phyloP scores from a whole-genome alignment of 768 basidiomycete genomes.

The Leccinum olivaceopallidum region DNA sequence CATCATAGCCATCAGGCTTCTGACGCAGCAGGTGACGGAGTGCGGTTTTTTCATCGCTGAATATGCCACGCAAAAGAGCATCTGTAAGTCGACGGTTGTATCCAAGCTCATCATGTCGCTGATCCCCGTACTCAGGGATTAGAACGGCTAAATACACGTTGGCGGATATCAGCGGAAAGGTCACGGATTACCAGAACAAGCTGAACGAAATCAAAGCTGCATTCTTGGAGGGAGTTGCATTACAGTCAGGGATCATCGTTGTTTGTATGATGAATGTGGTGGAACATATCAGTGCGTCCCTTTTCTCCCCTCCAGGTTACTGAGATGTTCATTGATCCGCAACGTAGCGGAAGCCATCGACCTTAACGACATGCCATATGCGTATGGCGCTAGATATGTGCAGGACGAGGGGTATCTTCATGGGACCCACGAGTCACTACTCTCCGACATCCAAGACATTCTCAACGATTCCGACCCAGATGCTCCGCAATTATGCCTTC shows the following conservation, averaged over 20 bases:
- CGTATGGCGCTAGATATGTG: not conserved
- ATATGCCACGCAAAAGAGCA: not conserved
- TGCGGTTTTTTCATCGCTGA: slow-evolving; percentile 2
- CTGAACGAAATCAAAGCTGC: not conserved
- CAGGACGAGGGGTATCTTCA: not conserved
- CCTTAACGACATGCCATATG: not conserved
- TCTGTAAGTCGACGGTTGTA: not conserved
- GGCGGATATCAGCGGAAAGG: not conserved
- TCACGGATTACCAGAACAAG: not conserved
- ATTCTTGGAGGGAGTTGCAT: not conserved
- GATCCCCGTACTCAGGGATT: not conserved
- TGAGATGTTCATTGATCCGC: no score
- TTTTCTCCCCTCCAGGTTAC: not conserved
- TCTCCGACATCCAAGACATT: not conserved
- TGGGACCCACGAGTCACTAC: not conserved
- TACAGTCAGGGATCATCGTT: not conserved
- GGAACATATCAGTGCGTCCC: not conserved
- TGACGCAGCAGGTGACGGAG: slow-evolving; percentile 3
- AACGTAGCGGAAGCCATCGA: not conserved
- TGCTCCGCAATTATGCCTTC: not conserved
- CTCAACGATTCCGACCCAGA: not conserved
- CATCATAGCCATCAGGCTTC: not conserved
- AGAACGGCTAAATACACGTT: not conserved
- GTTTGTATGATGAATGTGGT: not conserved
- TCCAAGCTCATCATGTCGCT: not conserved